phyloP scores from a whole-genome alignment of 805 yeast genomes.

The Metschnikowia corniflorae region DNA sequence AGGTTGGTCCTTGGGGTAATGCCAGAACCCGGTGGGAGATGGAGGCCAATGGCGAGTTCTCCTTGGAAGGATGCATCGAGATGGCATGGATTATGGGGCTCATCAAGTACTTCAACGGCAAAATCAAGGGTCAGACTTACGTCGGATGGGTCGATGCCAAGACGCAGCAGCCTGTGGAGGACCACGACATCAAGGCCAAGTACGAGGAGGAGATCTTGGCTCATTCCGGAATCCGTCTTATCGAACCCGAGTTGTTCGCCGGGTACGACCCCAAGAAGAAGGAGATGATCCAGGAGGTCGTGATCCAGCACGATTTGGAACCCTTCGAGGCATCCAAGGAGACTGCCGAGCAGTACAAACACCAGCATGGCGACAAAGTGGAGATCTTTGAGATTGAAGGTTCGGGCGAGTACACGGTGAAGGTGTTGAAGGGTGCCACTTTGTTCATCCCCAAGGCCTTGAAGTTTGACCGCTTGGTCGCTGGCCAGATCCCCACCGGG shows the following conservation, averaged over 20 bases:
- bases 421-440: constrained; percentile 88
- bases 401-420: constrained; percentile 89
- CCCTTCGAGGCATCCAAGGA: constrained; percentile 94
- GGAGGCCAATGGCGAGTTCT: constrained; percentile 93
- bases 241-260: constrained; percentile 90
- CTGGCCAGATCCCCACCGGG: constrained; percentile 97
- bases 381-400: constrained; percentile 87
- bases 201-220: constrained; percentile 86
- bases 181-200: constrained; percentile 85
- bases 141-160: constrained; percentile 98
- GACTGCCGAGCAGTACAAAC: constrained; percentile 91
- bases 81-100: constrained; percentile 99
- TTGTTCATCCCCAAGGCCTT: constrained; percentile 87
- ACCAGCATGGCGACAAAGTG: constrained; percentile 89
- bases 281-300: constrained; percentile 90
- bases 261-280: constrained; percentile 96
- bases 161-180: constrained; percentile 89
- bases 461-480: constrained; percentile 69
- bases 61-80: constrained; percentile 96
- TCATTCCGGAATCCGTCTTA: constrained; percentile 94
- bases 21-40: constrained; percentile 99
- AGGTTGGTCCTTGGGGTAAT: constrained; percentile 99
- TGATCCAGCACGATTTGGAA: constrained; percentile 93
- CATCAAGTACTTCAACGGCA: constrained; percentile 92
- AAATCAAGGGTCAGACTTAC: constrained; percentile 83